Base-by-base conservation (phyloP, 2,329 filamentous ascomycete genomes). In the Colletotrichum costaricense region DNA sequence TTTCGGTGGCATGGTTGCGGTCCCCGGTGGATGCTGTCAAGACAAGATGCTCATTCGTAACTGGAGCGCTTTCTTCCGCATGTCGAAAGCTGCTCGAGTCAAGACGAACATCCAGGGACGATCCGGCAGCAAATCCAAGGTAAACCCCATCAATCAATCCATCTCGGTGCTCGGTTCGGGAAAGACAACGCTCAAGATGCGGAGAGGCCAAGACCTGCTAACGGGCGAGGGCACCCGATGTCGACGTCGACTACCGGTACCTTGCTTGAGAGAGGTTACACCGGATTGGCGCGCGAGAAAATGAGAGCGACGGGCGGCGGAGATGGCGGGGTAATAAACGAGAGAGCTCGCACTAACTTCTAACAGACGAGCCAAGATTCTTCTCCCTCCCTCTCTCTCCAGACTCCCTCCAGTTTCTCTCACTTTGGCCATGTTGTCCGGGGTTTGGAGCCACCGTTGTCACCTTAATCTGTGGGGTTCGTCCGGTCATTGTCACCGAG, bases 401-500 rank as follows among this genome's bases (percentile, higher is more conserved):
- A 42, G 38, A 35, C 33, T 42, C 16, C 19, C 38, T 42, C 38
- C 19, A 42, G 14, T 24, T 19, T 38, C 57, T 60, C 19, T 63
- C 16, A 14, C 49, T 24, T 14, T 12, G 16, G 19, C 16, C 30
- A 12, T 9, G n/a, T 16, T 12, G 30, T 28, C 49, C 59, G 49
- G 30, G 52, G 12, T 16, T 30, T 35, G 42, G 4, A 11, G 19
- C 14, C 16, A 33, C 56, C 55, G 55, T 19, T 59, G 58, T 52
- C 28, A 72, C 52, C 64, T 68, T 63, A 63, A 26, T 72, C 8
- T 58, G 64, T 72, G 69, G 64, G 52, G 69, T 68, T 72, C 38
- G 1, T 59, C 65, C 49, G 69, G 49, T 68, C 68, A 9, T 22
- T 12, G 6, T 63, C n/a, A 24, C 38, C 16, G n/a, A 22, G 11